phyloP scores from a whole-genome alignment of 306 rosid species.

The Canavalia gladiata region DNA sequence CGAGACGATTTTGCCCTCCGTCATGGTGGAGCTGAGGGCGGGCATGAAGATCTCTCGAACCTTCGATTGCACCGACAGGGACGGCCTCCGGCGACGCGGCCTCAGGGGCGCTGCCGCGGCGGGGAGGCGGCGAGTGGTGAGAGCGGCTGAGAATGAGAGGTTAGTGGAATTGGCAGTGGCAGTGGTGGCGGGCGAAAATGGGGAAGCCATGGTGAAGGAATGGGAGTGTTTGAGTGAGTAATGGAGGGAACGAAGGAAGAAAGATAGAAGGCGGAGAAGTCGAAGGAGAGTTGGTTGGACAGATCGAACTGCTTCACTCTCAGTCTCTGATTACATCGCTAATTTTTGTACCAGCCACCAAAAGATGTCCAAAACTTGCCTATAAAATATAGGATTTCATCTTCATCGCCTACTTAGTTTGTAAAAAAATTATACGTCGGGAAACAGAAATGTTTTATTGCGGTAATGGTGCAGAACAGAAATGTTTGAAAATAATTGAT shows the following conservation, averaged over 20 bases:
- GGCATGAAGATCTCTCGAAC: constrained; percentile 99
- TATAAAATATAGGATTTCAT: too few relatives aligned
- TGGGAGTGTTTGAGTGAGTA: not conserved
- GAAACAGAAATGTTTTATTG: too few relatives aligned
- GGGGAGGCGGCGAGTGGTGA: constrained; percentile 50
- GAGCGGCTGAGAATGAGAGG: constrained; percentile 70
- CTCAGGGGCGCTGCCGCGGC: constrained; percentile 19
- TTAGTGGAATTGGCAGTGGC: not conserved
- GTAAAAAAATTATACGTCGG: too few relatives aligned
- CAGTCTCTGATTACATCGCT: constrained; percentile 63
- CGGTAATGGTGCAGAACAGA: too few relatives aligned
- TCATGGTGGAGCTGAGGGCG: constrained; percentile 98
- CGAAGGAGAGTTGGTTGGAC: constrained; percentile 54
- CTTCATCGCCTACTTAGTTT: too few relatives aligned
- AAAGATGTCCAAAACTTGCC: too few relatives aligned
- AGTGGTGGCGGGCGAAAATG: constrained; percentile 20
- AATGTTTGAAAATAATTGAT: too few relatives aligned
- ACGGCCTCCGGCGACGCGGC: constrained; percentile 56
- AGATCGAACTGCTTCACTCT: constrained; percentile 45
- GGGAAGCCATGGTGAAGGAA: constrained; percentile 56
- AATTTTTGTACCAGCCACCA: not conserved
- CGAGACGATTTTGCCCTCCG: constrained; percentile 96
- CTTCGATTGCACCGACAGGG: constrained; percentile 65
- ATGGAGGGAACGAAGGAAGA: not conserved
- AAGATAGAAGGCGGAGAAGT: constrained; percentile 62